These are phyloP conservation scores for Prunus fruticosa DNA, from an alignment of 306 rosid genomes.

Conservation along the genomic window DNA sequence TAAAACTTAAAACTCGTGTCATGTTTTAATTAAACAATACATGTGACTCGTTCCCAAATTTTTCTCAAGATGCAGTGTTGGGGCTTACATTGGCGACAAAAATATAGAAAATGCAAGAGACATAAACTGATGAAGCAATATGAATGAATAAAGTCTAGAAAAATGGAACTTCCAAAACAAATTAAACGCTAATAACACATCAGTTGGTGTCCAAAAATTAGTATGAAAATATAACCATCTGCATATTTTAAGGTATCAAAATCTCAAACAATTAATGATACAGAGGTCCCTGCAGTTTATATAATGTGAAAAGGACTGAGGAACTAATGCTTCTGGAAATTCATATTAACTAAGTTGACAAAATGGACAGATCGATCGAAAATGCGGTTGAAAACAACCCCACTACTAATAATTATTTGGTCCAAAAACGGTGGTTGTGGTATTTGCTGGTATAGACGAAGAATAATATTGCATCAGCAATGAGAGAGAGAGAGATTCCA, in stretches of 20 bases:
- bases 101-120: no score
- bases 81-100: no score
- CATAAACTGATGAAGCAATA: no score
- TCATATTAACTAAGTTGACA: background rate
- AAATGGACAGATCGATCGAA: background rate
- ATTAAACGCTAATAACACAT: no score
- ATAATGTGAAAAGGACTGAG: background rate
- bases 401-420: background rate
- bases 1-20: no score
- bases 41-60: no score
- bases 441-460: background rate
- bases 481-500: slow-evolving; percentile 16
- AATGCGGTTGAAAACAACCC: background rate
- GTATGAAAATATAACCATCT: background rate
- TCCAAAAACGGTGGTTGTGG: background rate
- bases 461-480: background rate
- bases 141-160: no score
- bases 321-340: background rate
- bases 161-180: no score
- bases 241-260: background rate
- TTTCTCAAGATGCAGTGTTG: no score
- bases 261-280: background rate
- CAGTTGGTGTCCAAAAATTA: no score
- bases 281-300: background rate
- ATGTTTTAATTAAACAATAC: no score